A percentile compares a stretch with the other conserved stretches of the same genome.
Conservation (phyloP, 2,329 filamentous ascomycete species). For the Penicillium oxalicum region DNA sequence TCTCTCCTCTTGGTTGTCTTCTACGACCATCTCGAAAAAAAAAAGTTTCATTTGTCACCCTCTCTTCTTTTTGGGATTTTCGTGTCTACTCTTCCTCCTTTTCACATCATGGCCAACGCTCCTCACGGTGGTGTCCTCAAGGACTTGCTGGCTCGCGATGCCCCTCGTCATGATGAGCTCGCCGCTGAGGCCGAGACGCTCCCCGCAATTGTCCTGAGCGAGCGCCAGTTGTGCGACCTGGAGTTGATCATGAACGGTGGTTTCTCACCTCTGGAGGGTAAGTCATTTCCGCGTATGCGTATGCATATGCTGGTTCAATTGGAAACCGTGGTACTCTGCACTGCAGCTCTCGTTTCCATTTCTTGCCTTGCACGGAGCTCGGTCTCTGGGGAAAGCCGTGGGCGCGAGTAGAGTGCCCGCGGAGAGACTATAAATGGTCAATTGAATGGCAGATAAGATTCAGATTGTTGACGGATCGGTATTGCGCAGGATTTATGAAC, state of each 20-base stretch:
- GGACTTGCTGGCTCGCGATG: constrained; percentile 93
- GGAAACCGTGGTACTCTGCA: neutral
- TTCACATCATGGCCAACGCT: constrained; percentile 44
- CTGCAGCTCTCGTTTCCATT: too few species aligned
- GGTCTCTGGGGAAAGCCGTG: neutral
- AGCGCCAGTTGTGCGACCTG: constrained; percentile 95
- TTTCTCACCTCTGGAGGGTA: constrained; percentile 95
- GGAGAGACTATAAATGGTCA: neutral
- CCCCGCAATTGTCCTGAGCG: constrained; percentile 75
- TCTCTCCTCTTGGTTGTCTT: constrained; percentile 3
- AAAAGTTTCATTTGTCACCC: neutral
- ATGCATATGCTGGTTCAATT: constrained; percentile 28
- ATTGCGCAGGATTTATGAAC: constrained; percentile 81
- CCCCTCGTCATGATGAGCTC: constrained; percentile 73
- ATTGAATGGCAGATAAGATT: constrained; percentile 2
- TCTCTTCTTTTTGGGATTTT: neutral
- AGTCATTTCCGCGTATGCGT: neutral
- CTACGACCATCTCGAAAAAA: neutral
- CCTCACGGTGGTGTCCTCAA: constrained; percentile 93
- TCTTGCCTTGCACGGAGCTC: neutral
- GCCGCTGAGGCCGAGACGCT: constrained; percentile 77
- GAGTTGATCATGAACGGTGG: constrained; percentile 96
- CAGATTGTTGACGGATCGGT: constrained; percentile 15
- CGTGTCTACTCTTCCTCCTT: neutral
- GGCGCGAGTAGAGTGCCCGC: constrained; percentile 1